These are phyloP conservation scores for Clathrus columnatus DNA, from an alignment of 768 basidiomycete genomes.

Conservation along the genomic window DNA sequence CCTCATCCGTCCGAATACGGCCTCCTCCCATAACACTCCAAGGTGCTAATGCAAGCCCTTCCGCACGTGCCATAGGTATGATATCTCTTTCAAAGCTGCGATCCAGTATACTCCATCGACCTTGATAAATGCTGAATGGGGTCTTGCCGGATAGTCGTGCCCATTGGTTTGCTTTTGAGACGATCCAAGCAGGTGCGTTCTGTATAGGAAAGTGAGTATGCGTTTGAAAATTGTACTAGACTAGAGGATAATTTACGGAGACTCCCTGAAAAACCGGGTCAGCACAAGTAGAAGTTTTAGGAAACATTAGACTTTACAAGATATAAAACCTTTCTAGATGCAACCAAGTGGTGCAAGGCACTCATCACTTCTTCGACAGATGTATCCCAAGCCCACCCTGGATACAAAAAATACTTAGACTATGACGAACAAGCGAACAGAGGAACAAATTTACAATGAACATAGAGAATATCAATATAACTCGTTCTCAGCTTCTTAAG, in stretches of 20 bases:
- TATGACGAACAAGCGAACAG: not conserved
- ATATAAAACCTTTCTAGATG: constrained; percentile 28
- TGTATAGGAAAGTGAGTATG: constrained; percentile 14
- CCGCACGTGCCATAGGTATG: constrained; percentile 27
- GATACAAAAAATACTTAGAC: too few relatives aligned
- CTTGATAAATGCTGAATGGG: constrained; percentile 28
- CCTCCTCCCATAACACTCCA: constrained; percentile 25
- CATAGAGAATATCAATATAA: constrained; percentile 25
- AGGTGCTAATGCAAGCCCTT: constrained; percentile 25
- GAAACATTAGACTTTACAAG: constrained; percentile 1
- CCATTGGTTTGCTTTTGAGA: constrained; percentile 31
- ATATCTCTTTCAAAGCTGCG: constrained; percentile 34
- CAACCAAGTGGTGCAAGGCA: constrained; percentile 24
- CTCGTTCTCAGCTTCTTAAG: constrained; percentile 23
- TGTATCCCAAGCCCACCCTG: constrained; percentile 21
- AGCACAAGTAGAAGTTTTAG: not conserved
- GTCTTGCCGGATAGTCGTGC: constrained; percentile 30
- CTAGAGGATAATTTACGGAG: constrained; percentile 8
- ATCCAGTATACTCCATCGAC: constrained; percentile 26
- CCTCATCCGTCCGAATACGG: constrained; percentile 19
- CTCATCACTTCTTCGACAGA: constrained; percentile 28
- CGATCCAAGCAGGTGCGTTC: constrained; percentile 30
- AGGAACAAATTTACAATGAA: constrained; percentile 13
- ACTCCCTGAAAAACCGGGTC: constrained; percentile 13
- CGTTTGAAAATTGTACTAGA: constrained; percentile 4